Base-by-base conservation (phyloP, 306 rosid species). In the Echinosophora koreensis region DNA sequence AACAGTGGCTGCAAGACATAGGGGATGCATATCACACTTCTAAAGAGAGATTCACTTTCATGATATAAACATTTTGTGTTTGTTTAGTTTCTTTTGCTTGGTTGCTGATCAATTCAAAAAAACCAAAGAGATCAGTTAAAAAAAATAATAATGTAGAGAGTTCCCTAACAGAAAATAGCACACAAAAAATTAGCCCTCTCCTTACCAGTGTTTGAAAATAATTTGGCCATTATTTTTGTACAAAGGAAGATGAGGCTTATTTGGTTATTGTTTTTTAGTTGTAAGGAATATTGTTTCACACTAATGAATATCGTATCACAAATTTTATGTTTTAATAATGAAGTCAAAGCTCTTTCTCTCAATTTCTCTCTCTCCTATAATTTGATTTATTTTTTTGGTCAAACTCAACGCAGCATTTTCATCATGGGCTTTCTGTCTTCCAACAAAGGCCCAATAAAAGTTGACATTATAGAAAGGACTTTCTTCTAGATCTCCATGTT, bases 1-100 rank as follows among this genome's bases (percentile, higher is more conserved):
- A 83, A 76, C 89, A 2, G 77, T 87, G 6, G 93, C 93, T 10
- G 86, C 96, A 74, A 80, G 90, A 32, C 98, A 95, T 67, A 72
- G 93, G 3, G 88, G 98, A 89, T 92, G 97, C 89, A 90, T 92
- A 61, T 92, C 97, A 9, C 97, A 93, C 81, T 87, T 90, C 79
- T 90, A 44, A 30, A 76, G 18, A n/a, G 16, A n/a, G 16, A 56
- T 65, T 22, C 68, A 4, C 73, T 35, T 17, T 62, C 6, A 49
- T 46, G 1, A 73, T 17, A 73, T 17, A 32, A 11, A 17, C 27
- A 42, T 42, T 57, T 64, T 50, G 34, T 28, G 35, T 32, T 51
- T 41, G 37, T 51, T 75, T 22, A 54, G 37, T 76, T 78, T 65
- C 78, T 55, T 63, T 37, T 51, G 13, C 54, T 71, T 72, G 46